Evolutionary conservation across 2,329 filamentous ascomycete species (phyloP).

Genomic region (Phaeosphaeria sp.): DNA sequence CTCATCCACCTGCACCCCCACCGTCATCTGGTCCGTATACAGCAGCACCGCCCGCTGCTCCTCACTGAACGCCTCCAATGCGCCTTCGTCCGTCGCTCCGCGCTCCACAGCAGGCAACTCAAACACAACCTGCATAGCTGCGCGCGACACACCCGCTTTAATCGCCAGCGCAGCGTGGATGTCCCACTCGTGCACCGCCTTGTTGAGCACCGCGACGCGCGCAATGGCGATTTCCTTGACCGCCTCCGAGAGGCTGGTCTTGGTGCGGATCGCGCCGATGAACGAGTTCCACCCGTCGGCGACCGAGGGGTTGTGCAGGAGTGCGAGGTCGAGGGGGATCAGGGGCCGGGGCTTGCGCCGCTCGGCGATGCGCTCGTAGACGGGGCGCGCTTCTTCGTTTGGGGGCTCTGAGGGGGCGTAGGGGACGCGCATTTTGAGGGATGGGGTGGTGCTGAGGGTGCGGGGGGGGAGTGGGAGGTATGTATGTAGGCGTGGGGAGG

Average conservation of each 20-base stretch:
- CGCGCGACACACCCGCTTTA: constrained; percentile 65
- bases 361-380: constrained; percentile 60
- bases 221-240: constrained; percentile 81
- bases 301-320: constrained; percentile 62
- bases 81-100: constrained; percentile 15
- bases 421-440: constrained; percentile 60
- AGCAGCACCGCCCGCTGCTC: constrained; percentile 71
- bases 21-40: constrained; percentile 86
- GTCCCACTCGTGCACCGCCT: constrained; percentile 85
- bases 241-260: constrained; percentile 56
- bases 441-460: constrained; percentile 10
- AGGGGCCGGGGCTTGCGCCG: constrained; percentile 59
- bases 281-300: constrained; percentile 67
- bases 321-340: constrained; percentile 62
- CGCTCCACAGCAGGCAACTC: constrained; percentile 29
- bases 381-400: constrained; percentile 54
- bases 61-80: constrained; percentile 46
- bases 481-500: not conserved
- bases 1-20: constrained; percentile 72
- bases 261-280: constrained; percentile 62
- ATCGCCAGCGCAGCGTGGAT: constrained; percentile 74
- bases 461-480: not conserved
- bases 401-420: constrained; percentile 59
- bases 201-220: constrained; percentile 81
- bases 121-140: constrained; percentile 58